These are phyloP conservation scores for Blepharisma japonicum DNA, from an alignment of 73 alveolate genomes.

Conservation along the genomic window DNA sequence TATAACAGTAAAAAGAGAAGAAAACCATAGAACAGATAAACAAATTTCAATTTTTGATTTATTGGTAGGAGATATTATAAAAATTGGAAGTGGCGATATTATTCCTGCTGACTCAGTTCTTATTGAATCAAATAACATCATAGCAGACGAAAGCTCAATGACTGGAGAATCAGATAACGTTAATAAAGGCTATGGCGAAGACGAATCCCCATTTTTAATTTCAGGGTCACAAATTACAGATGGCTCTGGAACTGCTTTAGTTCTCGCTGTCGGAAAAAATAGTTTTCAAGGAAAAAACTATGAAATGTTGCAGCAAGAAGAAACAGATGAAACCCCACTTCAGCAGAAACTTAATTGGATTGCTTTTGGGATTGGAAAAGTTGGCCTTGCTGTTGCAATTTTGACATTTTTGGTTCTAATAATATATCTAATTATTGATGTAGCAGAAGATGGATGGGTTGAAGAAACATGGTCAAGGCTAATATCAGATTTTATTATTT, in stretches of 20 bases:
- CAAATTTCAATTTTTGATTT: constrained; percentile 51
- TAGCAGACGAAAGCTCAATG: constrained; percentile 54
- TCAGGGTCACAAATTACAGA: constrained; percentile 78
- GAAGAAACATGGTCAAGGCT: background rate
- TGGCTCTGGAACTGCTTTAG: constrained; percentile 81
- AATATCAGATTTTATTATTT: constrained; percentile 60
- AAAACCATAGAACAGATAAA: constrained; percentile 32
- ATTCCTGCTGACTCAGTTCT: constrained; percentile 56
- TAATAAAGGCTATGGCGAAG: constrained; percentile 36
- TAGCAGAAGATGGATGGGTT: constrained; percentile 37
- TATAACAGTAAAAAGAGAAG: constrained; percentile 70
- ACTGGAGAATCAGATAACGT: constrained; percentile 68
- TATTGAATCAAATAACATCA: constrained; percentile 52
- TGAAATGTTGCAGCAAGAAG: constrained; percentile 63
- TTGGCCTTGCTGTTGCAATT: constrained; percentile 76
- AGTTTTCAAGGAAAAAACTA: constrained; percentile 57
- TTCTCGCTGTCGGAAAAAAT: constrained; percentile 53
- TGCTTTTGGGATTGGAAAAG: constrained; percentile 73
- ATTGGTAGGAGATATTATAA: constrained; percentile 56
- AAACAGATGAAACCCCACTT: constrained; percentile 80
- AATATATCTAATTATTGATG: constrained; percentile 29
- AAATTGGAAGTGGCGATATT: constrained; percentile 53
- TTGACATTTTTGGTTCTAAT: constrained; percentile 75
- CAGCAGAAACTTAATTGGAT: constrained; percentile 83
- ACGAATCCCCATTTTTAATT: constrained; percentile 60